These are phyloP conservation scores for Colletotrichum destructivum DNA, from an alignment of 2,329 filamentous ascomycete genomes.

Conservation along the genomic window DNA sequence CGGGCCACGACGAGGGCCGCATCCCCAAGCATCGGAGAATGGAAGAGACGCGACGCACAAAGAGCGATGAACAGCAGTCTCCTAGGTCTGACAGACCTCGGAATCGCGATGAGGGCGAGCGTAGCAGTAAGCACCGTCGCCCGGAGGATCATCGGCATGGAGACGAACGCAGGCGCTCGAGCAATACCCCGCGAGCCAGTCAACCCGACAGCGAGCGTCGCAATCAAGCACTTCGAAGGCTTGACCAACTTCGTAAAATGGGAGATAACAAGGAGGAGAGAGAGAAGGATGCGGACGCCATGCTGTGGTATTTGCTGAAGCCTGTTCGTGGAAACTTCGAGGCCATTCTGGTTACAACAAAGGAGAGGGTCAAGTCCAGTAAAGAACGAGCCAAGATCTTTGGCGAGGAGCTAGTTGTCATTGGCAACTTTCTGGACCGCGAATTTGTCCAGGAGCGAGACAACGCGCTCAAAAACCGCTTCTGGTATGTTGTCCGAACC, in stretches of 20 bases:
- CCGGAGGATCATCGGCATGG: constrained; percentile 53
- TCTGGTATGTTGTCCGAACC: constrained; percentile 37
- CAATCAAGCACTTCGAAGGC: constrained; percentile 57
- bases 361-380: constrained; percentile 73
- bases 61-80: constrained; percentile 56
- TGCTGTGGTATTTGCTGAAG: constrained; percentile 67
- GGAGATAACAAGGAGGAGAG: constrained; percentile 66
- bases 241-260: constrained; percentile 61
- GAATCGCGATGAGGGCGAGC: constrained; percentile 47
- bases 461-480: constrained; percentile 43
- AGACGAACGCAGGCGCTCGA: constrained; percentile 49
- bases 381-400: constrained; percentile 74
- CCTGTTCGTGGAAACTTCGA: constrained; percentile 74
- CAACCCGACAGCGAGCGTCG: constrained; percentile 52
- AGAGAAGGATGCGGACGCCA: constrained; percentile 60
- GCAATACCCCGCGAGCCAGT: constrained; percentile 35
- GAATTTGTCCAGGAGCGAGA: constrained; percentile 55
- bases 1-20: constrained; percentile 60
- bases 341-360: constrained; percentile 72
- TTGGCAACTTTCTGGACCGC: constrained; percentile 73
- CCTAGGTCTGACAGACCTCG: constrained; percentile 49
- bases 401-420: constrained; percentile 72
- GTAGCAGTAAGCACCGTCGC: constrained; percentile 53
- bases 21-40: constrained; percentile 60
- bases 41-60: constrained; percentile 57